A percentile compares a stretch with the other conserved stretches of the same genome.
Conservation (phyloP, 2,329 filamentous ascomycete genomes). For the Ceratocystiopsis sp. region DNA sequence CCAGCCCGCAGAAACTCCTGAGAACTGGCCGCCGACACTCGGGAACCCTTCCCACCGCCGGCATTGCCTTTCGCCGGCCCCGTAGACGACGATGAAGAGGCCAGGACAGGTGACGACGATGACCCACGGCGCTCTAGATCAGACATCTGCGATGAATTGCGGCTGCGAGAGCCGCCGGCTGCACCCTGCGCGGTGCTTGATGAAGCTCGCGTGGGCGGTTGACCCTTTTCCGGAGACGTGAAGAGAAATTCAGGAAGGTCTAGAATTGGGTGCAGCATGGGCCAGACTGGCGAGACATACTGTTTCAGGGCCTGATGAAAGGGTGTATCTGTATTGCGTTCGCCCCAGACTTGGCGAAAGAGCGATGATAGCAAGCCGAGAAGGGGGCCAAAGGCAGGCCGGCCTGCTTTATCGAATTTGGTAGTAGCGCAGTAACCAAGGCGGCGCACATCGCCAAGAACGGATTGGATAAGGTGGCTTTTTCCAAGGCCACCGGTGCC, state of each 20-base stretch:
- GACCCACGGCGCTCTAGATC: constrained; percentile 12
- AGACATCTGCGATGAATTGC: constrained; percentile 9
- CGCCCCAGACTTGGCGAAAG: constrained; percentile 51
- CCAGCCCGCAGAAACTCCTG: constrained; percentile 44
- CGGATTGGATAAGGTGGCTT: constrained; percentile 45
- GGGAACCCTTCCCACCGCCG: too few relatives aligned
- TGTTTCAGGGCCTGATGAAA: constrained; percentile 46
- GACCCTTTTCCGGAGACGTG: constrained; percentile 1
- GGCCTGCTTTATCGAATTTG: constrained; percentile 46
- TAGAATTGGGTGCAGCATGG: constrained; percentile 42
- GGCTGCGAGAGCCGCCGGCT: constrained; percentile 12
- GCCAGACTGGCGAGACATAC: constrained; percentile 47
- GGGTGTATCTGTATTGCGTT: constrained; percentile 45
- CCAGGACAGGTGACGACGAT: constrained; percentile 20
- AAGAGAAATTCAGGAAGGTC: constrained; percentile 55
- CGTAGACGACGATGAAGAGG: constrained; percentile 14
- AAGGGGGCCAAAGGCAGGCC: constrained; percentile 44
- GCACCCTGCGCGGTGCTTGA: too few relatives aligned
- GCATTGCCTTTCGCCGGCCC: too few relatives aligned
- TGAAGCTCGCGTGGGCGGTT: too few relatives aligned
- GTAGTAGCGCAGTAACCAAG: constrained; percentile 48
- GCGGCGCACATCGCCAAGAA: constrained; percentile 41
- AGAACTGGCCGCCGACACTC: constrained; percentile 14
- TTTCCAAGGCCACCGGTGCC: constrained; percentile 48
- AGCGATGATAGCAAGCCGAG: constrained; percentile 48